Base-by-base conservation (phyloP, 2,329 filamentous ascomycete species). In the Talaromyces sp. region DNA sequence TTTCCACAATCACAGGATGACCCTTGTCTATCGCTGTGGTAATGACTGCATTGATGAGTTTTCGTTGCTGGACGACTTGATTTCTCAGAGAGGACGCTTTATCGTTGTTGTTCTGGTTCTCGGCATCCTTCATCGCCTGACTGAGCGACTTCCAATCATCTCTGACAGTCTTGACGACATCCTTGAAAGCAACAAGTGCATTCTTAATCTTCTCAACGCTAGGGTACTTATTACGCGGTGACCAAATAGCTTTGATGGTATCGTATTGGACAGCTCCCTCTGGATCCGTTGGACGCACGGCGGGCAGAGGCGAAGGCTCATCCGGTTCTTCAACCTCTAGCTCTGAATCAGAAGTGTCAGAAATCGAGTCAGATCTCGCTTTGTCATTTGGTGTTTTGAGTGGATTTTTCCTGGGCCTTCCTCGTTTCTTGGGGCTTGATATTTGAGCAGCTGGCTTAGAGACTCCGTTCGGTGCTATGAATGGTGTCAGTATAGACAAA, bases 111-210 rank as follows among this genome's bases (percentile, higher is more conserved):
- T 85, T 84, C 73, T 85, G 81, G 66, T 86, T 83, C 70, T 87
- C 85, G 11, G 87, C 86, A 67, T 84, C 79, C 67, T 84, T 82
- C 67, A 88, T 79, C 27, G 83, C 82, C 68, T 84, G 82, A 50
- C 79, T 82, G 69, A 86, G 85, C 39, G 80, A 76, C 71, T 87
- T 87, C 86, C 86, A 89, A 43, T 83, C 79, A 72, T 89, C 86
- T 66, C 86, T 82, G 64, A 89, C 82, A 7, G 81, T 81, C 71
- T 85, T 85, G 66, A 88, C 78, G 52, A 88, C 78, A 58, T 88
- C 85, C 79, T 86, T 87, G 71, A 86, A 85, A 50, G 83, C 80
- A 59, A 81, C 80, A 68, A 89, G 78, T 52, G 83, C 84, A 67
- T 76, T 78, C 68, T 85, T 83, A 65, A 89, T 83, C 66, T 83